Evolutionary conservation across 2,329 filamentous ascomycete genomes (phyloP).

Genomic region (Ceratocystis huliohia): DNA sequence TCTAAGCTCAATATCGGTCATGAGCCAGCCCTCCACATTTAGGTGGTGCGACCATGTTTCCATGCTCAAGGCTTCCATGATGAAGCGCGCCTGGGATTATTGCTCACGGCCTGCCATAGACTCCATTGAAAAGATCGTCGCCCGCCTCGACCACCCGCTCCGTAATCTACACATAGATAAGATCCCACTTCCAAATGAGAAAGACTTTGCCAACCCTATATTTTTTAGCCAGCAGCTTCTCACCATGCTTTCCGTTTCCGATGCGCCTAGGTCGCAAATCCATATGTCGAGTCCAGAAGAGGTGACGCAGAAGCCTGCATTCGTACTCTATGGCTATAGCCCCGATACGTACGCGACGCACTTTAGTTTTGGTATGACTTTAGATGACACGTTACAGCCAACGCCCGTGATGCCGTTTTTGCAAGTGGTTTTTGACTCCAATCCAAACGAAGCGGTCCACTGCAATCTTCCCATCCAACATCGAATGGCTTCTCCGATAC

Average conservation of each 20-base stretch:
- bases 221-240: background rate
- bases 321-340: slow-evolving; percentile 3
- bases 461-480: background rate
- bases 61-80: background rate
- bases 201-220: background rate
- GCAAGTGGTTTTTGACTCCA: slow-evolving; percentile 13
- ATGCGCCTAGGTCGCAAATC: background rate
- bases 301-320: background rate
- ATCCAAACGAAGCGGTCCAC: slow-evolving; percentile 1
- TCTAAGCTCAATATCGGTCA: background rate
- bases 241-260: background rate
- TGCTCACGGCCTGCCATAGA: background rate
- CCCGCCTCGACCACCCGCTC: background rate
- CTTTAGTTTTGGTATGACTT: background rate
- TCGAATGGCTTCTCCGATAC: background rate
- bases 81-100: slow-evolving; percentile 2
- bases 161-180: background rate
- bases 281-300: background rate
- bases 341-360: background rate
- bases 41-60: background rate
- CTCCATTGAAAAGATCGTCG: background rate
- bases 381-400: background rate
- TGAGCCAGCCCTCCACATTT: background rate
- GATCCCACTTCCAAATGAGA: background rate
- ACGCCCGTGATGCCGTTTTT: slow-evolving; percentile 9